phyloP scores from a whole-genome alignment of 78 protist genomes.

The Dictyostelium purpureum region DNA sequence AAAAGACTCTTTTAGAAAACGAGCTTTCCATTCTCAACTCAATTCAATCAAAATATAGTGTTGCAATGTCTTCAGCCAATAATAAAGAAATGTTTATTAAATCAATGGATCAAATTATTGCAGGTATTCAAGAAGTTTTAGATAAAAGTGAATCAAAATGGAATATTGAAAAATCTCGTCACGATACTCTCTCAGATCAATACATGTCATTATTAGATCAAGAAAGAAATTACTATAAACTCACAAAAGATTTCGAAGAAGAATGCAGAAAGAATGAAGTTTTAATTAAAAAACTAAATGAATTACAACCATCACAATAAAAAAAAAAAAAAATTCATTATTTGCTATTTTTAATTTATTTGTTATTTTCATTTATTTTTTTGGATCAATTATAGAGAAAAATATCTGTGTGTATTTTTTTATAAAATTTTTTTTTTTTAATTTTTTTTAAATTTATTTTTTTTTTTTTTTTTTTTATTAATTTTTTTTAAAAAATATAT shows the following conservation, averaged over 20 bases:
- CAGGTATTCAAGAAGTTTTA: constrained; percentile 35
- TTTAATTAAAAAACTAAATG: constrained; percentile 29
- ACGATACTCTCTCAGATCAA: constrained; percentile 13
- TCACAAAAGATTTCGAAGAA: constrained; percentile 84
- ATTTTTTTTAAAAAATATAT: too few relatives aligned
- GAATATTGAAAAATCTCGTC: constrained; percentile 35
- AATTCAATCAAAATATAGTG: constrained; percentile 31
- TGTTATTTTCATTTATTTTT: too few relatives aligned
- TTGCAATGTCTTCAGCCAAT: neutral
- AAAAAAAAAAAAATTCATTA: neutral
- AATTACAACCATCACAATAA: constrained; percentile 27
- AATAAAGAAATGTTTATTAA: constrained; percentile 62
- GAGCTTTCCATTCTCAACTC: constrained; percentile 81
- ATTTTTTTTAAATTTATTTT: too few relatives aligned
- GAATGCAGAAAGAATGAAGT: constrained; percentile 74
- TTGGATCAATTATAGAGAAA: too few relatives aligned
- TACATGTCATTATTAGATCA: constrained; percentile 78
- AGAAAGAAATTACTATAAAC: constrained; percentile 87
- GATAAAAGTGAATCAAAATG: constrained; percentile 39
- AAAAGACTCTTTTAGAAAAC: constrained; percentile 35
- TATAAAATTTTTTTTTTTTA: too few relatives aligned
- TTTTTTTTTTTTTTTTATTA: too few relatives aligned
- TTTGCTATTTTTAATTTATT: too few relatives aligned
- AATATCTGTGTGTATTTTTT: too few relatives aligned
- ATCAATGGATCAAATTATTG: constrained; percentile 56